phyloP scores from a whole-genome alignment of 2,329 filamentous ascomycete genomes.

The Colletotrichum viniferum region DNA sequence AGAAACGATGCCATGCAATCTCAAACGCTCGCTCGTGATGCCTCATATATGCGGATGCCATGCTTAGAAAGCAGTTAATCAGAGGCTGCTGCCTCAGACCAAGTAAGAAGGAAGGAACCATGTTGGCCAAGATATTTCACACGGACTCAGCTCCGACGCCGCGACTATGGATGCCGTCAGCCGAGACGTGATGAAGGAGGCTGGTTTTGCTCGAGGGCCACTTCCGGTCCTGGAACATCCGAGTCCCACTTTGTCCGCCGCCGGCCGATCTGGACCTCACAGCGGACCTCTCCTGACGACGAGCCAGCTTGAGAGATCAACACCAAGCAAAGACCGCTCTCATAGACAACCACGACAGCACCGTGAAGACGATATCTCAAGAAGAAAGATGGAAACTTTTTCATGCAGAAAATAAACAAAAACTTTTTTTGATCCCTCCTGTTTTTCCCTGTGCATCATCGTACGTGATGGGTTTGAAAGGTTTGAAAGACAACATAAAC shows the following conservation, averaged over 20 bases:
- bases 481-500: constrained; percentile 1
- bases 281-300: not conserved
- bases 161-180: not conserved
- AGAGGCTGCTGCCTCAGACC: not conserved
- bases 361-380: not conserved
- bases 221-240: not conserved
- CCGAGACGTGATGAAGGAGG: not conserved
- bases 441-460: not conserved
- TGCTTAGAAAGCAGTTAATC: not conserved
- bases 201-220: not conserved
- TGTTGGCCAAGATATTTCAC: not conserved
- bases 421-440: not conserved
- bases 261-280: not conserved
- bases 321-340: not conserved
- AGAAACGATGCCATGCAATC: not conserved
- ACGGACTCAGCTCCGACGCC: not conserved
- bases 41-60: not conserved
- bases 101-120: not conserved
- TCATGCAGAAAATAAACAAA: not conserved
- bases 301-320: not conserved
- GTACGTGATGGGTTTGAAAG: not conserved
- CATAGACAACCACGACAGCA: not conserved
- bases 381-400: not conserved
- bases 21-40: not conserved
- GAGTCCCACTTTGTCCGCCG: not conserved